Conservation (phyloP, 257 asterid genomes). For the Capsicum rhomboideum region DNA sequence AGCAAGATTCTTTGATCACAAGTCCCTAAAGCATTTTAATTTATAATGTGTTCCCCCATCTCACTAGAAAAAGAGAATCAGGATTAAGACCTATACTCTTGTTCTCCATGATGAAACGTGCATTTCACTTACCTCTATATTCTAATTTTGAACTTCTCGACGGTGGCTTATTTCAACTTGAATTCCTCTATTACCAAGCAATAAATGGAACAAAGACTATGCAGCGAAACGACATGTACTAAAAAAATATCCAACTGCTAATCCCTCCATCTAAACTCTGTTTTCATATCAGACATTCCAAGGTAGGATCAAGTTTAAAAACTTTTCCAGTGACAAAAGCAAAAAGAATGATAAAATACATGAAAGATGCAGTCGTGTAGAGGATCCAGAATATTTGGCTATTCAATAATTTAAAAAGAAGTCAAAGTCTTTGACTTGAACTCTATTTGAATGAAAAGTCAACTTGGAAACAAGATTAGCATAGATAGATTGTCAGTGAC, state of each 20-base stretch:
- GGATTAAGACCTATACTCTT: neutral
- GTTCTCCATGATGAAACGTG: neutral
- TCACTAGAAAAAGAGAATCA: neutral
- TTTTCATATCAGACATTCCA: neutral
- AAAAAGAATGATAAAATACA: neutral
- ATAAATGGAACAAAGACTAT: neutral
- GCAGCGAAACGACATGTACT: neutral
- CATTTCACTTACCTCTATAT: neutral
- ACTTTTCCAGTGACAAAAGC: too few relatives aligned
- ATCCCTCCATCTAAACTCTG: neutral
- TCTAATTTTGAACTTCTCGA: neutral
- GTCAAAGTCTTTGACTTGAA: neutral
- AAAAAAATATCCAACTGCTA: neutral
- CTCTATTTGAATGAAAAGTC: neutral
- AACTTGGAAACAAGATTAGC: neutral
- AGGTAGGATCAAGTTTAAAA: neutral
- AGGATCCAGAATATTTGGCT: neutral
- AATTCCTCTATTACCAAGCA: conserved; percentile 47
- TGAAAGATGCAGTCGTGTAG: neutral
- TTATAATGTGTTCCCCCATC: neutral
- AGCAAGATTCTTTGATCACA: neutral
- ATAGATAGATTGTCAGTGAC: neutral
- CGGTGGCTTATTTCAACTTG: conserved; percentile 19
- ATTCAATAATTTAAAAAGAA: neutral
- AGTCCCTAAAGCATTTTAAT: neutral